Evolutionary conservation across 208 protist genomes (phyloP), one percentile per base, ranked within the genome.

Genomic region (Crithidia bombi): DNA sequence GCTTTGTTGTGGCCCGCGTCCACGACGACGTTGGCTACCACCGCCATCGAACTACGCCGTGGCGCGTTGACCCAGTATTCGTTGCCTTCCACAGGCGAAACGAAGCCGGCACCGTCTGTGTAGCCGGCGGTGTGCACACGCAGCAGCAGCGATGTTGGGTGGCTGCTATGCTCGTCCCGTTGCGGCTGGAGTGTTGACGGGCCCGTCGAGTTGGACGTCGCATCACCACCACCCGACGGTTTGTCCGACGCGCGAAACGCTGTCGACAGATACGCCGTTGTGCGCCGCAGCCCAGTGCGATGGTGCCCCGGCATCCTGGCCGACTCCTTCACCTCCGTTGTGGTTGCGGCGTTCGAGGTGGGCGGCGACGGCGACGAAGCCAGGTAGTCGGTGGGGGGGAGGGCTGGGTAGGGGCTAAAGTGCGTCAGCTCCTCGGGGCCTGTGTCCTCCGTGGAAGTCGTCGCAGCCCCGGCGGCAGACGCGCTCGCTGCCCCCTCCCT

Each of bases 371-470:
- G 30, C 9, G 46, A 11, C 11, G 23, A 10, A 4, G 21, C 2
- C 3, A 15, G 12, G 5, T 17, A 43, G 38, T 61, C 38, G 17
- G 14, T 38, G 1, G 54, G 6, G 1, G 26, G 23, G 21, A 70
- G 65, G 2, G 47, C 23, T 12, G 51, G 65, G 41, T 63, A 61
- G 3, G 65, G 56, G 0, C 28, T 23, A 28, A 70, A 70, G 39
- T 54, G 51, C 28, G 51, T 54, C 41, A 67, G 49, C 49, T 46
- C 62, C 49, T 67, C 47, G 6, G 62, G 49, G 26, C 41, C 41
- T 3, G 21, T 17, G 11, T 10, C 54, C 6, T 49, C 2, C 25
- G 25, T 23, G 19, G 10, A 15, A 12, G 51, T 5, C 32, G 51
- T 32, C 6, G 51, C 19, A 9, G 32, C 9, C 17, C 3, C 33